These are phyloP conservation scores for Pseudonectria foliicola DNA, from an alignment of 2,329 filamentous ascomycete species.

Conservation along the genomic window DNA sequence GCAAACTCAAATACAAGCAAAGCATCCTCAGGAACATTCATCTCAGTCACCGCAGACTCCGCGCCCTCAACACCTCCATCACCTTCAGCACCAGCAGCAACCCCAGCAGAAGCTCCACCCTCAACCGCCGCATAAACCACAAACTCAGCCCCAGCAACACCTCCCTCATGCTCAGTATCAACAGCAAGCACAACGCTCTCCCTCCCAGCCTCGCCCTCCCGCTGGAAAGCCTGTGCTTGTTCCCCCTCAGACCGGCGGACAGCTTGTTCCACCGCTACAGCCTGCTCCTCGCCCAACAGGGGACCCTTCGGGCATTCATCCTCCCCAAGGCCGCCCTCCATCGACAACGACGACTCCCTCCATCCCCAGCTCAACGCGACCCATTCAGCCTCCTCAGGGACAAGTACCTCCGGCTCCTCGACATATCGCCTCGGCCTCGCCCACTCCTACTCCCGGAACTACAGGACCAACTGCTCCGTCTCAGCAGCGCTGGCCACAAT, in stretches of 20 bases:
- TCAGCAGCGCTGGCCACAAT: conserved; percentile 29
- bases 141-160: conserved; percentile 11
- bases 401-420: conserved; percentile 21
- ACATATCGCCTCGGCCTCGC: conserved; percentile 27
- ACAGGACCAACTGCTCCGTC: conserved; percentile 18
- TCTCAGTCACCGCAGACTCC: no score
- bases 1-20: conserved; percentile 10
- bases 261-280: conserved; percentile 29
- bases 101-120: conserved; percentile 15
- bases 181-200: conserved; percentile 8
- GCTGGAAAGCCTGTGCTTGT: conserved; percentile 25
- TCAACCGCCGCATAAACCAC: conserved; percentile 11
- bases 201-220: conserved; percentile 14
- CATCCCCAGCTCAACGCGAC: conserved; percentile 27
- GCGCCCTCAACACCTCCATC: conserved; percentile 7
- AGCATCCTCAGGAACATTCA: no score
- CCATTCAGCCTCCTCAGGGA: conserved; percentile 24
- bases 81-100: conserved; percentile 8
- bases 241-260: conserved; percentile 29
- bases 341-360: conserved; percentile 24
- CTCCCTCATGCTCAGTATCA: conserved; percentile 10
- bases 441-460: conserved; percentile 17
- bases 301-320: conserved; percentile 11
- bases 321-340: conserved; percentile 23
- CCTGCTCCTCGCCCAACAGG: conserved; percentile 22